Evolutionary conservation across 1,139 yeast genomes (phyloP).

Genomic region (Ogataea hybrid): DNA sequence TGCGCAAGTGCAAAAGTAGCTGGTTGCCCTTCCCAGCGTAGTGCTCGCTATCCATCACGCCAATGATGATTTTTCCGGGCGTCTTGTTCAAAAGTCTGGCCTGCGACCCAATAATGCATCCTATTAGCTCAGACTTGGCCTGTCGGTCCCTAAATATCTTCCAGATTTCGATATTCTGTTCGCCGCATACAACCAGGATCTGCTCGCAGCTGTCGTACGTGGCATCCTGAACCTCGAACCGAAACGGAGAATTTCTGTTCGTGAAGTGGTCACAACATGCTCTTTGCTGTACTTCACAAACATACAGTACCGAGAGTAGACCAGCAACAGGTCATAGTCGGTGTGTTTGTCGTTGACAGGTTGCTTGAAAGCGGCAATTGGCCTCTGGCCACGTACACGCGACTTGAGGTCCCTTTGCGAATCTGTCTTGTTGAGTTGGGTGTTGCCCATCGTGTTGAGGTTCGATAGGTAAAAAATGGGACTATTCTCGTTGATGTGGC

Average conservation of each 20-base stretch:
- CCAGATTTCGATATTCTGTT: conserved; percentile 28
- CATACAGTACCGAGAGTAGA: conserved; percentile 28
- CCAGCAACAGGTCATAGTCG: conserved; percentile 26
- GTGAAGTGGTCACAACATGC: conserved; percentile 23
- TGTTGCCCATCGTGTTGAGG: conserved; percentile 27
- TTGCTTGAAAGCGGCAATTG: conserved; percentile 27
- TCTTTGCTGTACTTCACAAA: conserved; percentile 25
- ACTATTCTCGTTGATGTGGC: conserved; percentile 25
- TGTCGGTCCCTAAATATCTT: conserved; percentile 20
- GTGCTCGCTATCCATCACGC: conserved; percentile 14
- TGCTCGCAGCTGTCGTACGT: conserved; percentile 27
- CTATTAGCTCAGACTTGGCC: conserved; percentile 20
- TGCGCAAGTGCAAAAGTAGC: conserved; percentile 20
- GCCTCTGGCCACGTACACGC: conserved; percentile 25
- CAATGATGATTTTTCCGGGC: conserved; percentile 29
- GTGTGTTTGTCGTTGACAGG: conserved; percentile 16
- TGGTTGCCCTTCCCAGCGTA: conserved; percentile 15
- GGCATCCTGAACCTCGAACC: conserved; percentile 25
- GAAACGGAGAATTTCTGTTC: conserved; percentile 27
- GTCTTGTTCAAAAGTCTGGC: conserved; percentile 23
- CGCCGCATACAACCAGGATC: conserved; percentile 23
- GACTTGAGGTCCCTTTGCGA: conserved; percentile 24
- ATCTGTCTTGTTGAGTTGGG: conserved; percentile 21
- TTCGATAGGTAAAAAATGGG: conserved; percentile 31
- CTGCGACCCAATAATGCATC: conserved; percentile 25